Evolutionary conservation across 106 monocot genomes (phyloP).

Genomic region (Dendrobium catenatum): DNA sequence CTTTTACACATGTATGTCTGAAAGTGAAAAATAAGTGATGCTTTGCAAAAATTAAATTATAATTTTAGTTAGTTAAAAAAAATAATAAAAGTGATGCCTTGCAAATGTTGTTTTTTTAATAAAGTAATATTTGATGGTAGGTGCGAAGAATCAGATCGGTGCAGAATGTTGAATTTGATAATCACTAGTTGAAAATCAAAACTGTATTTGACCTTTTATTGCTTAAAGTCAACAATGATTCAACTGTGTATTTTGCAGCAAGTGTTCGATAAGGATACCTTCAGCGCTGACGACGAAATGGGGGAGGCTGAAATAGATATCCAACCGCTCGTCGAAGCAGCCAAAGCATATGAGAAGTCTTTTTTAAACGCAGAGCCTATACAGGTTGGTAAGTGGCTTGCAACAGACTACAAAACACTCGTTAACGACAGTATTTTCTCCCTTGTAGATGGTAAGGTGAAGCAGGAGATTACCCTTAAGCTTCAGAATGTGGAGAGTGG

Average conservation of each 20-base stretch:
- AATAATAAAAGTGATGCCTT: too few relatives aligned
- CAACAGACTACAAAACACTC: slow-evolving; percentile 44
- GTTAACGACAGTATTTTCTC: slow-evolving; percentile 72
- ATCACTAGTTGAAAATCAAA: too few relatives aligned
- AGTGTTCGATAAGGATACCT: slow-evolving; percentile 93
- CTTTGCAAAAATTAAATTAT: too few relatives aligned
- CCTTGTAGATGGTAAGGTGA: slow-evolving; percentile 61
- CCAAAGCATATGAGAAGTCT: slow-evolving; percentile 69
- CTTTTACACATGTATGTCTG: too few relatives aligned
- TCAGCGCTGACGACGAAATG: slow-evolving; percentile 80
- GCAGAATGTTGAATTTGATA: too few relatives aligned
- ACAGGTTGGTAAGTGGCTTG: slow-evolving; percentile 75
- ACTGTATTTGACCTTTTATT: too few relatives aligned
- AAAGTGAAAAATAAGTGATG: too few relatives aligned
- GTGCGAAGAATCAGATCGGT: too few relatives aligned
- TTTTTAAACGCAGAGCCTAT: slow-evolving; percentile 24
- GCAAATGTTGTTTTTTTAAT: too few relatives aligned
- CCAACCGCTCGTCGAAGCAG: slow-evolving; percentile 64
- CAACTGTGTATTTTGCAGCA: slow-evolving; percentile 26
- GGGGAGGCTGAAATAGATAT: slow-evolving; percentile 94
- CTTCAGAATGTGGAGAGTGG: slow-evolving; percentile 90
- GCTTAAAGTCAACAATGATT: too few relatives aligned
- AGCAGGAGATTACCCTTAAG: slow-evolving; percentile 65
- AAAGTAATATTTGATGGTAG: too few relatives aligned
- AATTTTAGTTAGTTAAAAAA: too few relatives aligned